Evolutionary conservation across 257 asterid species (phyloP).

Genomic region (Solanum megistacrolobum): DNA sequence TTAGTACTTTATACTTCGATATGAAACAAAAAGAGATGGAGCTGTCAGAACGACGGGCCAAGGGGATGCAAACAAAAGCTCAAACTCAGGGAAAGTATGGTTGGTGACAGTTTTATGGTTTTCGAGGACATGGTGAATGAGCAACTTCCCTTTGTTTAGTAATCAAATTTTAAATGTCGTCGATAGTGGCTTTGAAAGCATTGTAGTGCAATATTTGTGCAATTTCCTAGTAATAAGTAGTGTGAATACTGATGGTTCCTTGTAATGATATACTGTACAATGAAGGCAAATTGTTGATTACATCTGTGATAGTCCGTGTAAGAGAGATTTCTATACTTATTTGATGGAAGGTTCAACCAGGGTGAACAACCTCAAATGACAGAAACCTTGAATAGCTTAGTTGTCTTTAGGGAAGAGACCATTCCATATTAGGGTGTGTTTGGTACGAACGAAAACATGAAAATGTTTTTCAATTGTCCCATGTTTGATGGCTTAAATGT

Average conservation of each 20-base stretch:
- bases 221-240: not conserved
- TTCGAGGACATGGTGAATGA: not conserved
- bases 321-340: not conserved
- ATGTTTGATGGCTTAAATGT: not conserved
- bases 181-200: not conserved
- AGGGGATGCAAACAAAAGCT: constrained; percentile 78
- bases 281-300: not conserved
- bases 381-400: not conserved
- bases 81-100: constrained; percentile 98
- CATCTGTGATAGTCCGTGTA: not conserved
- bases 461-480: no score
- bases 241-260: not conserved
- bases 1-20: constrained; percentile 61
- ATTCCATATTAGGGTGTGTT: not conserved
- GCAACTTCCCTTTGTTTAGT: not conserved
- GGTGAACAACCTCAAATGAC: not conserved
- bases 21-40: constrained; percentile 80
- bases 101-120: constrained; percentile 30
- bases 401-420: not conserved
- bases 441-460: no score
- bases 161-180: not conserved
- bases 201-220: not conserved
- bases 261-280: not conserved
- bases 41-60: constrained; percentile 79
- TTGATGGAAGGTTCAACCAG: not conserved